Evolutionary conservation across 75 land plant species (phyloP), one percentile per base, ranked within the genome.

Genomic region (Cryptomeria japonica): DNA sequence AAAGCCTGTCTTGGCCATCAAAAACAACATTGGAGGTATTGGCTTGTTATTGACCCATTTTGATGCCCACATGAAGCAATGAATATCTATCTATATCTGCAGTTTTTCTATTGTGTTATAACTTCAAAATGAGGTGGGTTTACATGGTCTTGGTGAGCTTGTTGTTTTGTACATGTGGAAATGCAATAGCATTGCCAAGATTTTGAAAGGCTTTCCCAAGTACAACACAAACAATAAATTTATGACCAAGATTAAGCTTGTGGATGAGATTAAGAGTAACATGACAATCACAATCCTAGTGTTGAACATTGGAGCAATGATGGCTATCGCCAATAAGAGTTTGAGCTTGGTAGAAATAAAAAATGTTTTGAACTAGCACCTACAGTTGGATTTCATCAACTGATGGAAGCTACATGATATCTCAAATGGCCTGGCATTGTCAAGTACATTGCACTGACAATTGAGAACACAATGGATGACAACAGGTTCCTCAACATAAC

Each of bases 361-460:
- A 75, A 92, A 90, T 53, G 89, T 90, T 25, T 84, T 94, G 55
- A 83, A 91, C 56, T 89, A 90, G 78, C 93, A 88, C 87, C 77
- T 78, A 77, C 88, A 92, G 80, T 89, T 94, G 38, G 92, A 93
- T 87, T 94, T 93, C 91, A 87, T 87, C 85, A 91, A 90, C 68
- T 38, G 53, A 58, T 9, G 15, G 38, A 91, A 93, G 91, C 88
- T 94, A 56, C 84, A 89, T 41, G 41, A 41, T 41, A 41, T 41
- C 41, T 41, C 41, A 41, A 41, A 36, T 83, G 36, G 55, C 64
- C 91, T 80, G 58, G 87, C 87, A 56, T 86, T 53, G 90, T 84
- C 72, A 87, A 89, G 55, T 3, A 44, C 47, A 44, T 3, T 44
- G 47, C 4, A 44, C 47, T 44, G 4, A 6, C 47, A 44, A 44